These are phyloP conservation scores for Geotrichum europaeum DNA, from an alignment of 1,139 yeast genomes.

Conservation along the genomic window DNA sequence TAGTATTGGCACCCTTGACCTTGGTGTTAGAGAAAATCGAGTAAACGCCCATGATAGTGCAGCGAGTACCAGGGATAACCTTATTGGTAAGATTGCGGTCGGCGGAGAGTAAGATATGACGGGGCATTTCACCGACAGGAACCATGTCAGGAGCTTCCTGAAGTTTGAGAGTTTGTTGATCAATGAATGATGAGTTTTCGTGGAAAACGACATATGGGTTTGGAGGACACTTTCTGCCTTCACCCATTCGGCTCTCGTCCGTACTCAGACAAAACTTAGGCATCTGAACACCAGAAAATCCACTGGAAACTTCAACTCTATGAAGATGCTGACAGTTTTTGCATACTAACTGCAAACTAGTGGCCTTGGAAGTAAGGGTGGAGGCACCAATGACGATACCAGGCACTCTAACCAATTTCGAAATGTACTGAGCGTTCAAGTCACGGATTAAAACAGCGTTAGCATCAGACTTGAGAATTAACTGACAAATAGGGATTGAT, in stretches of 20 bases:
- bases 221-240: constrained; percentile 63
- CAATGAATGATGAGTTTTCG: constrained; percentile 85
- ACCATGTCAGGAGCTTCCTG: constrained; percentile 98
- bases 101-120: constrained; percentile 81
- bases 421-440: constrained; percentile 79
- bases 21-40: constrained; percentile 75
- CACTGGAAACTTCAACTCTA: constrained; percentile 58
- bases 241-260: constrained; percentile 45
- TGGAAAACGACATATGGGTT: constrained; percentile 93
- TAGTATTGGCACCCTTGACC: constrained; percentile 50
- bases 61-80: constrained; percentile 93
- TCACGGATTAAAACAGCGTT: constrained; percentile 70
- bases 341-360: constrained; percentile 78
- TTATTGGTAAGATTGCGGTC: constrained; percentile 86
- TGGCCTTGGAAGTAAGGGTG: constrained; percentile 82
- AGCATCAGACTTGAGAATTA: constrained; percentile 70
- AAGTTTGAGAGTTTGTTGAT: constrained; percentile 86
- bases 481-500: constrained; percentile 71
- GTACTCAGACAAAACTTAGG: constrained; percentile 64
- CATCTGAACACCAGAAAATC: constrained; percentile 71
- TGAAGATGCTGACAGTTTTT: constrained; percentile 79
- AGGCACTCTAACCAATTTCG: constrained; percentile 83
- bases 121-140: constrained; percentile 98
- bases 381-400: constrained; percentile 94
- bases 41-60: constrained; percentile 86